Evolutionary conservation across 495 filamentous ascomycete species (phyloP), one percentile per base, ranked within the genome.

Genomic region (Bacidia gigantensis): DNA sequence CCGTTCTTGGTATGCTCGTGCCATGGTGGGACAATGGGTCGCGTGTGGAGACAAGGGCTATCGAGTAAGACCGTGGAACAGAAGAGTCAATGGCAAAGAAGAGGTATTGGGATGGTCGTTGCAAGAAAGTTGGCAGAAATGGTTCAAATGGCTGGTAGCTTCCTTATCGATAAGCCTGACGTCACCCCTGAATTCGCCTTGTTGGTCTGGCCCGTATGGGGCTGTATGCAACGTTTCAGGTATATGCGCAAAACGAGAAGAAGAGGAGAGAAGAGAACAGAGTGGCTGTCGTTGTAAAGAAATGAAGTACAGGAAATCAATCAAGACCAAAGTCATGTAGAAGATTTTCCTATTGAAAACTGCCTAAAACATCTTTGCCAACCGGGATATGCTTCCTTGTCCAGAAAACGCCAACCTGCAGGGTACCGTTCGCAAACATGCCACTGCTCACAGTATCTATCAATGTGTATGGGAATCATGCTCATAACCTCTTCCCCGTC

Each of bases 1-100:
- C 47, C 52, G 29, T 51, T 58, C 56, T 49, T 58, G 56, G 26
- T 58, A 58, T 20, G 52, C 52, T 40, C 56, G 56, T 17, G 56
- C 56, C 56, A 58, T 58, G 21, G 5, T 43, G 46, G 9, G 29
- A 14, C 5, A 7, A 14, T 35, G 29, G 29, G 29, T 35, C 7
- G 29, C 14, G 29, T 5, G 14, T 35, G 29, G 5, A 14, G 5
- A 14, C 7, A 14, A 35, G 29, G 29, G 5, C 14, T 35, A 14
- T 5, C 5, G 29, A 14, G 14, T 35, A 14, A 14, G 29, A n/a
- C n/a, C n/a, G n/a, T 35, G 14, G 29, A 7, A 35, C 5, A 14
- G 7, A 7, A 14, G 29, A 7, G 29, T 35, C 29, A 7, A 35
- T 35, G 29, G 29, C 14, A 14, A 35, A 14, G 29, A 35, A 35